phyloP scores from a whole-genome alignment of 2,329 filamentous ascomycete species.

The Monosporascus sp. region DNA sequence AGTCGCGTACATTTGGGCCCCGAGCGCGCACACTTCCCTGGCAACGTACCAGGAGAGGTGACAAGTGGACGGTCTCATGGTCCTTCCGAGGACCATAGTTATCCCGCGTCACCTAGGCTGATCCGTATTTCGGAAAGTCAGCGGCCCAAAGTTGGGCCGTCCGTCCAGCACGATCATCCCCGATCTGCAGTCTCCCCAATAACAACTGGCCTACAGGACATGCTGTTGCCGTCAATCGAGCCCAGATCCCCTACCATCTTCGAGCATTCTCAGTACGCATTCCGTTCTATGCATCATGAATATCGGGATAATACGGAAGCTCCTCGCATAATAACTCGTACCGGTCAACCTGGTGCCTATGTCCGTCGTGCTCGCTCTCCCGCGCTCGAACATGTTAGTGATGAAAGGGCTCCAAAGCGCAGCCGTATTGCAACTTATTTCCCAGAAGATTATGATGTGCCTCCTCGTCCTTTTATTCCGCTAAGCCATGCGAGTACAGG shows the following conservation, averaged over 20 bases:
- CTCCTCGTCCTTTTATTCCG: constrained; percentile 13
- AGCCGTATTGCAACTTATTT: constrained; percentile 18
- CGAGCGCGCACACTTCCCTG: constrained; percentile 4
- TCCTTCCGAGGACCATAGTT: constrained; percentile 5
- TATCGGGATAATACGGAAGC: constrained; percentile 13
- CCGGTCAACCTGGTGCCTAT: constrained; percentile 12
- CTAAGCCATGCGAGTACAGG: constrained; percentile 12
- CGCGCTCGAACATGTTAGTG: constrained; percentile 9
- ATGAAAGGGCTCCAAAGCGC: constrained; percentile 16
- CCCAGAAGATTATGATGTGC: constrained; percentile 10
- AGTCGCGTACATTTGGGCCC: constrained; percentile 8
- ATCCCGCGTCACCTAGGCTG: constrained; percentile 12
- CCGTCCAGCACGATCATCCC: constrained; percentile 7
- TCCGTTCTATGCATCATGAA: constrained; percentile 12
- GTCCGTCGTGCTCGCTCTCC: constrained; percentile 13
- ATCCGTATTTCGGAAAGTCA: constrained; percentile 18
- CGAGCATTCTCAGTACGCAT: constrained; percentile 6
- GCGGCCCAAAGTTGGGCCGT: constrained; percentile 27
- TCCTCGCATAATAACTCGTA: constrained; percentile 15
- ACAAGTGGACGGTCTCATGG: constrained; percentile 2
- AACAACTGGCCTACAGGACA: constrained; percentile 24
- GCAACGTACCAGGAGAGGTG: constrained; percentile 3
- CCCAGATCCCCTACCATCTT: constrained; percentile 19
- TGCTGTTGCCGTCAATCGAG: constrained; percentile 27
- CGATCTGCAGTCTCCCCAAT: constrained; percentile 18